These are phyloP conservation scores for Phytophthora vignae DNA, from an alignment of 352 stramenopile genomes.

Conservation along the genomic window DNA sequence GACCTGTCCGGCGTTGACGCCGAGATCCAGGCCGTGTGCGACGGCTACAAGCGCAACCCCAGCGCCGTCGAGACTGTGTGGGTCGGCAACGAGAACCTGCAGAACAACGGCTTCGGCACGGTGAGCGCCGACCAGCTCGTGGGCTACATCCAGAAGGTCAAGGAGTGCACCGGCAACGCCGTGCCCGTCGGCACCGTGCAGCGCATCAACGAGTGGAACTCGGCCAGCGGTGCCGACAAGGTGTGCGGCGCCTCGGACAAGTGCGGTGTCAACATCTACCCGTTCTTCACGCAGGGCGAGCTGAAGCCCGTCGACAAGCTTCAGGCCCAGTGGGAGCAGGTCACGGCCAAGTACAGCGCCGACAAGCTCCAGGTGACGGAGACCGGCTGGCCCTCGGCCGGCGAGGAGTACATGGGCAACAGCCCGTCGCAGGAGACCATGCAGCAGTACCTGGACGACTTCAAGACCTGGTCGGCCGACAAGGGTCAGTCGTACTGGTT, in stretches of 20 bases:
- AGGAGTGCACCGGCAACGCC: slow-evolving; percentile 45
- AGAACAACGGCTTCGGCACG: slow-evolving; percentile 56
- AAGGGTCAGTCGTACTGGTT: slow-evolving; percentile 57
- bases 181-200: slow-evolving; percentile 73
- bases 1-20: slow-evolving; percentile 45
- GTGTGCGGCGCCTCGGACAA: slow-evolving; percentile 35
- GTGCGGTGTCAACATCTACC: slow-evolving; percentile 52
- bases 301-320: slow-evolving; percentile 54
- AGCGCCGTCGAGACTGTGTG: slow-evolving; percentile 61
- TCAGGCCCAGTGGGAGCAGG: slow-evolving; percentile 54
- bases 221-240: slow-evolving; percentile 26
- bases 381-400: slow-evolving; percentile 61
- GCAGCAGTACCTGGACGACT: slow-evolving; percentile 61
- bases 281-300: slow-evolving; percentile 50
- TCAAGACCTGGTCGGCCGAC: slow-evolving; percentile 40
- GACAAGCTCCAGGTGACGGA: slow-evolving; percentile 56
- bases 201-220: slow-evolving; percentile 74
- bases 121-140: slow-evolving; percentile 48
- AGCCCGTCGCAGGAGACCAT: slow-evolving; percentile 45
- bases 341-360: slow-evolving; percentile 46
- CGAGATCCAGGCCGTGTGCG: slow-evolving; percentile 70
- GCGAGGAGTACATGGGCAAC: slow-evolving; percentile 42
- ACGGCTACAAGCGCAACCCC: slow-evolving; percentile 48
- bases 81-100: slow-evolving; percentile 81
- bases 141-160: slow-evolving; percentile 65